phyloP scores from a whole-genome alignment of 2,329 filamentous ascomycete species.

The Hypocreales sp. region DNA sequence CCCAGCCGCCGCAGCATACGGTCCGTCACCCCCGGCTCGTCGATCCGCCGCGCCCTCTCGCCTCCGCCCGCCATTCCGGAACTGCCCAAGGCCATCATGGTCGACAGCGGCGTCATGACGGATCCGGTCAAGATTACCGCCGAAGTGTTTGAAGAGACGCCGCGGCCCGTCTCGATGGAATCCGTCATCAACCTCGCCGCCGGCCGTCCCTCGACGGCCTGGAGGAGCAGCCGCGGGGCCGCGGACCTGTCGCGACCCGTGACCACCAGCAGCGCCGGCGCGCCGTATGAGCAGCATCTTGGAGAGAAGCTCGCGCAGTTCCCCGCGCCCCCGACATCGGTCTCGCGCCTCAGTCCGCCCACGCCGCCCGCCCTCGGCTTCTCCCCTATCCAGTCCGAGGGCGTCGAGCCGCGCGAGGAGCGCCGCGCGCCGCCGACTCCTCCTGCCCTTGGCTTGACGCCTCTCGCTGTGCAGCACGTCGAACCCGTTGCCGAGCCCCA shows the following conservation, averaged over 20 bases:
- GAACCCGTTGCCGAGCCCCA: constrained; percentile 13
- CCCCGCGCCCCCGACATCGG: constrained; percentile 34
- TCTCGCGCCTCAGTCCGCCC: constrained; percentile 13
- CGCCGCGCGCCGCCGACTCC: constrained; percentile 13
- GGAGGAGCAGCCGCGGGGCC: constrained; percentile 9
- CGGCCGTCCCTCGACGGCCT: constrained; percentile 10
- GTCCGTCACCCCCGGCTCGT: constrained; percentile 34
- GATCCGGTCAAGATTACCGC: constrained; percentile 31
- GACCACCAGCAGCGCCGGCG: constrained; percentile 38
- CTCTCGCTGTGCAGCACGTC: constrained; percentile 13
- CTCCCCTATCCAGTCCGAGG: constrained; percentile 27
- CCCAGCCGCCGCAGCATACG: constrained; percentile 35
- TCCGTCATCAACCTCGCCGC: constrained; percentile 20
- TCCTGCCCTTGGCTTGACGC: constrained; percentile 13
- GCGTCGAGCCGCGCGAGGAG: constrained; percentile 27
- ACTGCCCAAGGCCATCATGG: constrained; percentile 37
- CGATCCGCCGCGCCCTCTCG: constrained; percentile 25
- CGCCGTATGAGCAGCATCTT: constrained; percentile 34
- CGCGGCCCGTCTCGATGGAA: constrained; percentile 24
- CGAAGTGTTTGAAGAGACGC: constrained; percentile 3
- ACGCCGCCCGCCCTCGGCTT: constrained; percentile 22
- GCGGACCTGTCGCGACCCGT: constrained; percentile 21
- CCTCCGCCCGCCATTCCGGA: constrained; percentile 32
- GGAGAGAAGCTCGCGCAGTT: constrained; percentile 37
- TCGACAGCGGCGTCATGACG: constrained; percentile 46